Evolutionary conservation across 2,329 filamentous ascomycete species (phyloP), one percentile per base, ranked within the genome.

Genomic region (Parastagonospora avenae): DNA sequence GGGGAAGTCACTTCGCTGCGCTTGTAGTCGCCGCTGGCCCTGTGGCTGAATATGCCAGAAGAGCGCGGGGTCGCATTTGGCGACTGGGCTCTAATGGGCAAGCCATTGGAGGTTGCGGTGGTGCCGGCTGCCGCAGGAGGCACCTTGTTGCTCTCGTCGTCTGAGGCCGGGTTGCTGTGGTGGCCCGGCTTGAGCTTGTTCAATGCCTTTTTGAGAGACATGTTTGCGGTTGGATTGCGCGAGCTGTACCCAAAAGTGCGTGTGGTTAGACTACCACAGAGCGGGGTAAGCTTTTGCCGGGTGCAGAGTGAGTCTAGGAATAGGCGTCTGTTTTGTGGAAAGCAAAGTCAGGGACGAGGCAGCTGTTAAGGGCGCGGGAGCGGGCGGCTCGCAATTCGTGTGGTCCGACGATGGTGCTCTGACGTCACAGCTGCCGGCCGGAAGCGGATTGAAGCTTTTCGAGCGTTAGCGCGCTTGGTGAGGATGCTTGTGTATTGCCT

Each of bases 181-280:
- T 58, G 45, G 50, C 64, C 67, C 29, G 74, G 66, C 66, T 76
- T 76, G 54, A 80, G 68, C 66, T 75, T 76, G 42, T 64, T 70
- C 44, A 76, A 67, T 27, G 75, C 77, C 63, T 78, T 79, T 61
- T 79, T 79, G 58, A 80, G 74, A 46, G 76, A 75, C 56, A 67
- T 62, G 63, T 55, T 64, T 52, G 49, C 53, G 37, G 46, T 32
- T 52, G 45, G 55, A 49, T 41, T 50, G 54, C 56, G 55, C 52
- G 39, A 55, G 62, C 62, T 59, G 48, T 62, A 52, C 62, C 63
- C 62, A 48, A 31, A 16, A 44, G 52, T 62, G 59, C 62, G 60
- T 50, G 46, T 62, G 59, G 57, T 57, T 59, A 61, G 63, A 64
- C 61, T 62, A 63, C 59, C 61, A 59, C 54, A 50, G 54, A 48